Conservation (phyloP, 1,139 yeast genomes). For the Starmera stellimalicola region DNA sequence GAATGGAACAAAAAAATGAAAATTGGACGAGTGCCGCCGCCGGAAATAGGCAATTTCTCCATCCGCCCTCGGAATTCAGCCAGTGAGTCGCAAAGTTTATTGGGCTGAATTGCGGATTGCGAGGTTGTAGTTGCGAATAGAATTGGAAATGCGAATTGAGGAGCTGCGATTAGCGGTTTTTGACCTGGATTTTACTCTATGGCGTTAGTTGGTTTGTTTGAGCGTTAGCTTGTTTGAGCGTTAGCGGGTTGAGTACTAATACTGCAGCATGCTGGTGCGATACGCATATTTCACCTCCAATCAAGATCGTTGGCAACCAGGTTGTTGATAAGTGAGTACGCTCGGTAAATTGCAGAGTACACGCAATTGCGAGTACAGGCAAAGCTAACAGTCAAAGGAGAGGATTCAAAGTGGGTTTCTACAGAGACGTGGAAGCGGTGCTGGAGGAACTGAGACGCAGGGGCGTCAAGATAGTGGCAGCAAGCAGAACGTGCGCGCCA, state of each 20-base stretch:
- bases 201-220: slow-evolving; percentile 49
- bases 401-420: slow-evolving; percentile 43
- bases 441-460: slow-evolving; percentile 33
- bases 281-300: slow-evolving; percentile 56
- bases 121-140: too few relatives aligned
- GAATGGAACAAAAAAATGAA: neutral
- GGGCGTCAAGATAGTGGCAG: slow-evolving; percentile 45
- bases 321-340: slow-evolving; percentile 24
- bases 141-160: too few relatives aligned
- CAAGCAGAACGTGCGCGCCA: slow-evolving; percentile 59
- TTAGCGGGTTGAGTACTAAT: slow-evolving; percentile 5
- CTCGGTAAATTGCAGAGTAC: too few relatives aligned
- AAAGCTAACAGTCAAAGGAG: too few relatives aligned
- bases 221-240: slow-evolving; percentile 7
- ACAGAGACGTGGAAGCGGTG: slow-evolving; percentile 51
- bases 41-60: neutral
- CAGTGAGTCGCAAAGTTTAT: too few relatives aligned
- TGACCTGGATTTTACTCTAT: slow-evolving; percentile 68
- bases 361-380: too few relatives aligned
- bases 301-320: slow-evolving; percentile 20
- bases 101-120: too few relatives aligned
- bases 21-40: neutral
- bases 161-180: slow-evolving; percentile 63
- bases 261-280: slow-evolving; percentile 44
- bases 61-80: neutral